A percentile compares a stretch with the other conserved stretches of the same genome.
Conservation (phyloP, 148 eudicot species). For the Cornus controversa region DNA sequence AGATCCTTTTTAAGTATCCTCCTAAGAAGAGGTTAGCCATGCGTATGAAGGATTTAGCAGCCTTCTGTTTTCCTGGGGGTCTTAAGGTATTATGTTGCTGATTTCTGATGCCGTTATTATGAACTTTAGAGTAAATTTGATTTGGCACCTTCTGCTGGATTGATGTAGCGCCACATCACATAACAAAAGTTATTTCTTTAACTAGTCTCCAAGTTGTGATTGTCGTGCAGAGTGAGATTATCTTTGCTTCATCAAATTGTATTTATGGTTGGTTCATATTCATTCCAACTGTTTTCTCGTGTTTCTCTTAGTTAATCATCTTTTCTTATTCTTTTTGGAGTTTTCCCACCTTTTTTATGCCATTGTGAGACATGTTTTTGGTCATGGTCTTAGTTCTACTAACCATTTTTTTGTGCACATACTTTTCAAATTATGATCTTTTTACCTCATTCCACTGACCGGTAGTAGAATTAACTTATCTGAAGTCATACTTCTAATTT, state of each 20-base stretch:
- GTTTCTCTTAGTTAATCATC: background rate
- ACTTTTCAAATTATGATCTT: background rate
- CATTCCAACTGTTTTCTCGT: background rate
- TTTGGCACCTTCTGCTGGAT: background rate
- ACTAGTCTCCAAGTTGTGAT: background rate
- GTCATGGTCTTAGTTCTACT: background rate
- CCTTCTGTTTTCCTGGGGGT: slow-evolving; percentile 92
- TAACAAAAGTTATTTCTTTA: background rate
- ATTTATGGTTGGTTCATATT: background rate
- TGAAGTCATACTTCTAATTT: background rate
- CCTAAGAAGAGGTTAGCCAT: slow-evolving; percentile 76
- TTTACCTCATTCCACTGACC: background rate
- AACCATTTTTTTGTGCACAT: background rate
- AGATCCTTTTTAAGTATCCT: slow-evolving; percentile 90
- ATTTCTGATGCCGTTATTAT: background rate
- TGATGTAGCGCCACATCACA: background rate
- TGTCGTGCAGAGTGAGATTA: background rate
- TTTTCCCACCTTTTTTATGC: background rate
- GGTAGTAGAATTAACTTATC: background rate
- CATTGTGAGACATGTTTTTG: background rate
- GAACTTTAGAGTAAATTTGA: slow-evolving; percentile 6
- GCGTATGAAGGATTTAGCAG: slow-evolving; percentile 76
- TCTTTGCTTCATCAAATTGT: background rate
- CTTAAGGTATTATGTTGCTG: slow-evolving; percentile 57
- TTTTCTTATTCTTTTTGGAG: background rate